These are phyloP conservation scores for Aechmea fasciata DNA, from an alignment of 176 grass and related monocot genomes.

Conservation along the genomic window DNA sequence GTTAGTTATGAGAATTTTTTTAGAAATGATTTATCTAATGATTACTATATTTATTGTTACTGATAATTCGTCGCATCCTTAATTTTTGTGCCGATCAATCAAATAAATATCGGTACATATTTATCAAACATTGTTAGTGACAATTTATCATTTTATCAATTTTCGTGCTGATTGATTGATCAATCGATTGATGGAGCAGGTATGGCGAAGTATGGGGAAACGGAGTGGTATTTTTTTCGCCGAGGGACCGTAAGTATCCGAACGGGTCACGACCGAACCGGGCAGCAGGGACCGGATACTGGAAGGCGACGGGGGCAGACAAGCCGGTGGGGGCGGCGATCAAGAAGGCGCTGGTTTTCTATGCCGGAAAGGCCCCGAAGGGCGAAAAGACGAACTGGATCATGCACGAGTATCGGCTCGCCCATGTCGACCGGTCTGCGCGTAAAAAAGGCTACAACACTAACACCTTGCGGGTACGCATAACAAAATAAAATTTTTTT, in stretches of 20 bases:
- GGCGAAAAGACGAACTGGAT: conserved; percentile 46
- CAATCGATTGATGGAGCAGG: background rate
- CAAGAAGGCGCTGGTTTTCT: conserved; percentile 45
- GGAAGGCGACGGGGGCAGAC: conserved; percentile 43
- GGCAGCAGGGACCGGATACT: conserved; percentile 29
- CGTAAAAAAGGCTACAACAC: conserved; percentile 16
- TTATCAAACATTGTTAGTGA: no score
- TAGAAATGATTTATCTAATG: no score
- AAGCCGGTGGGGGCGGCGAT: conserved; percentile 33
- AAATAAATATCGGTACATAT: no score
- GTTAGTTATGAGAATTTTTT: no score
- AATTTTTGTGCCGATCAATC: no score
- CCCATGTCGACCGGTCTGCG: conserved; percentile 17
- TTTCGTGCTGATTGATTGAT: no score
- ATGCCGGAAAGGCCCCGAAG: conserved; percentile 35
- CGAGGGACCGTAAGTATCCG: conserved; percentile 40
- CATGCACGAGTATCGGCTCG: conserved; percentile 47
- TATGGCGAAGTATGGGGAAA: conserved; percentile 33
- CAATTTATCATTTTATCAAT: no score
- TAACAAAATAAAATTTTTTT: no score
- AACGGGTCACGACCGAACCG: conserved; percentile 42
- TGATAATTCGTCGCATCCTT: no score
- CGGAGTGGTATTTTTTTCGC: conserved; percentile 51
- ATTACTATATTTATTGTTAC: no score
- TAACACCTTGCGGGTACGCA: background rate